These are phyloP conservation scores for Lumnitzera littorea DNA, from an alignment of 345 rosid genomes.

Conservation along the genomic window DNA sequence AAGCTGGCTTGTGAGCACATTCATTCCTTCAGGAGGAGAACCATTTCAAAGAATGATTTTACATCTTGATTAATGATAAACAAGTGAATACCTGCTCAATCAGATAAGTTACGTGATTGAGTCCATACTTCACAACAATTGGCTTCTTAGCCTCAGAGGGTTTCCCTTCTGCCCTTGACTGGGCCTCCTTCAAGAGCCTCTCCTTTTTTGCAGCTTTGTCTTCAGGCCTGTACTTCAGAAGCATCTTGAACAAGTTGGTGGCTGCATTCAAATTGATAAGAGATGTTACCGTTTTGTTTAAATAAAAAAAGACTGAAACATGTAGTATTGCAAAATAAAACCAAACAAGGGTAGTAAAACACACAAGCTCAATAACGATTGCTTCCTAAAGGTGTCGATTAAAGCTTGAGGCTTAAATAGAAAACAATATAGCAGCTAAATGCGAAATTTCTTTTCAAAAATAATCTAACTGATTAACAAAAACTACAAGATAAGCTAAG, in stretches of 20 bases:
- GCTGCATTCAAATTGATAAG: slow-evolving; percentile 21
- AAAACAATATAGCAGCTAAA: no score
- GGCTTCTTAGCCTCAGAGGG: slow-evolving; percentile 49
- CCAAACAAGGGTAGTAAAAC: background rate
- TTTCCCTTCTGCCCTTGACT: slow-evolving; percentile 61
- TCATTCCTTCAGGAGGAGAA: no score
- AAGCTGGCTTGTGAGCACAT: no score
- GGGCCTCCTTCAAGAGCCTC: slow-evolving; percentile 44
- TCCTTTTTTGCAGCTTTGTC: slow-evolving; percentile 59
- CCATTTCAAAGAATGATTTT: background rate
- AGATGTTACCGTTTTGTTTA: background rate
- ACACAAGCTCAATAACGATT: no score
- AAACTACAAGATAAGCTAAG: no score
- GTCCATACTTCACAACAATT: slow-evolving; percentile 58
- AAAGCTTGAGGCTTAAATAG: no score
- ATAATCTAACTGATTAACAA: no score
- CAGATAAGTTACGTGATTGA: slow-evolving; percentile 62
- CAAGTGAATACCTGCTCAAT: slow-evolving; percentile 43
- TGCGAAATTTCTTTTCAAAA: no score
- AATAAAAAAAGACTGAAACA: background rate
- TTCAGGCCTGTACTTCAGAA: slow-evolving; percentile 58
- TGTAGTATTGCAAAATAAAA: background rate
- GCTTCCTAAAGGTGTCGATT: no score
- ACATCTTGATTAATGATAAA: background rate
- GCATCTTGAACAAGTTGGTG: slow-evolving; percentile 45